A percentile compares a stretch with the other conserved stretches of the same genome.
Conservation (phyloP, 2,329 filamentous ascomycete genomes). For the Nectriaceae sp. region DNA sequence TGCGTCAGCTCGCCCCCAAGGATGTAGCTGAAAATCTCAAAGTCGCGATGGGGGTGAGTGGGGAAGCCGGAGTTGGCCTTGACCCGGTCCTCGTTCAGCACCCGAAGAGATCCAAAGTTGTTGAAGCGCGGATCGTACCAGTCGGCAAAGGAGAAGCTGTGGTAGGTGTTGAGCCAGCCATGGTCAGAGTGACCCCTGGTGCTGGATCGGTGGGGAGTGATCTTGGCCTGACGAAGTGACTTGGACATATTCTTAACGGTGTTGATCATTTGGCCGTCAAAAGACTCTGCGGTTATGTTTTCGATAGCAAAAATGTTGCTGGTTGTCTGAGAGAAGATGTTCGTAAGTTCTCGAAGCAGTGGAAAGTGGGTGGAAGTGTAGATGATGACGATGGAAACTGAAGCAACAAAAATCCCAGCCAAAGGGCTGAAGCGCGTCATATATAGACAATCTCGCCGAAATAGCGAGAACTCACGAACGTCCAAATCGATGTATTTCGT, state of each 20-base stretch:
- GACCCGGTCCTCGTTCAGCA: conserved; percentile 89
- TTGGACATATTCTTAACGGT: conserved; percentile 57
- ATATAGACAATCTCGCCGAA: conserved; percentile 34
- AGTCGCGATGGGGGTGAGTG: conserved; percentile 81
- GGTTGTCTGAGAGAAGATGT: conserved; percentile 16
- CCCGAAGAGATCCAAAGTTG: conserved; percentile 74
- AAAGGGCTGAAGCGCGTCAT: conserved; percentile 38
- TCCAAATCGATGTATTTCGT: conserved; percentile 14
- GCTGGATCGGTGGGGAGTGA: conserved; percentile 72
- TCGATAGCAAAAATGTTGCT: conserved; percentile 12
- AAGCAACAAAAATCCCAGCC: conserved; percentile 38
- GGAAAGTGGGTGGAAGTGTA: conserved; percentile 27
- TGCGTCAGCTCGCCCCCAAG: conserved; percentile 85
- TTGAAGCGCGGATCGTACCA: conserved; percentile 68
- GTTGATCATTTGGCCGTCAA: conserved; percentile 35
- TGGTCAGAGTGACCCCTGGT: conserved; percentile 77
- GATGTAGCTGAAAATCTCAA: conserved; percentile 89
- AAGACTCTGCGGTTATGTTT: conserved; percentile 7
- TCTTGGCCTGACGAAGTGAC: conserved; percentile 66
- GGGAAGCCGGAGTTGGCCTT: conserved; percentile 75
- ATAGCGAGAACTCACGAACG: conserved; percentile 25
- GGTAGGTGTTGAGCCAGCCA: conserved; percentile 85
- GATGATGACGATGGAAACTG: conserved; percentile 41
- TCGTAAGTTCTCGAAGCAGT: conserved; percentile 23
- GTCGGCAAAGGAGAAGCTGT: conserved; percentile 81